Percentiles rank a stretch among this genome's conserved stretches.
Evolutionary conservation across 352 stramenopile species (phyloP).

Genomic region (Pythium coloratum): DNA sequence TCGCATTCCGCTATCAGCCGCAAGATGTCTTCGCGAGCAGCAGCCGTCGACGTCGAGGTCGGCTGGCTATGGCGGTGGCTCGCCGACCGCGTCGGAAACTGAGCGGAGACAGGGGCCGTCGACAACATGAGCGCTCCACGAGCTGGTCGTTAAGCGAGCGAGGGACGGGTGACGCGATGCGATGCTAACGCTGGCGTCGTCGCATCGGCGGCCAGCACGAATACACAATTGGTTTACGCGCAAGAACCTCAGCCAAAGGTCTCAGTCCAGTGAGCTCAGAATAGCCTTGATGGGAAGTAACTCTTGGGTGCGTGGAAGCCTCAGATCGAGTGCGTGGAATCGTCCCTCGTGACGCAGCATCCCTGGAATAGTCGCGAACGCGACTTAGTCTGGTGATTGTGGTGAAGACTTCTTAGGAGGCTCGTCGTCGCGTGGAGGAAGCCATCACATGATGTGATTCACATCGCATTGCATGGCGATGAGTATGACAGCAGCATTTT

Average conservation of each 20-base stretch:
- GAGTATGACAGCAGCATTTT: not conserved
- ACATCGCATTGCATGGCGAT: not conserved
- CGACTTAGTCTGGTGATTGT: not conserved
- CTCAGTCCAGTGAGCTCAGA: not conserved
- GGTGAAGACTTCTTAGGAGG: not conserved
- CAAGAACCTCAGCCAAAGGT: no score
- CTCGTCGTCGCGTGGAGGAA: not conserved
- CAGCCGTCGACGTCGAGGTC: slow-evolving; percentile 16
- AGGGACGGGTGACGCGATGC: no score
- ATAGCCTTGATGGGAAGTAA: not conserved
- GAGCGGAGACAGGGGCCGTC: not conserved
- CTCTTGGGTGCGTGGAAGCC: not conserved
- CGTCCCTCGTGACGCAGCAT: no score
- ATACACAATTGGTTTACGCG: not conserved
- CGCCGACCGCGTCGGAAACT: not conserved
- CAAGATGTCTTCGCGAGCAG: slow-evolving; percentile 49
- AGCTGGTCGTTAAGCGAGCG: no score
- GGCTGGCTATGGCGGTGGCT: slow-evolving; percentile 1
- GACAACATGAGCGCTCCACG: not conserved
- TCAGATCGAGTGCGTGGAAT: not conserved
- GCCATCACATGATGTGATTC: no score
- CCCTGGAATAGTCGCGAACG: not conserved
- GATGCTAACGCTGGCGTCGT: not conserved
- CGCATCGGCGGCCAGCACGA: not conserved
- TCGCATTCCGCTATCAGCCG: slow-evolving; percentile 61